Base-by-base conservation (phyloP, 441 rosid genomes). In the Cnidoscolus chayamansa region DNA sequence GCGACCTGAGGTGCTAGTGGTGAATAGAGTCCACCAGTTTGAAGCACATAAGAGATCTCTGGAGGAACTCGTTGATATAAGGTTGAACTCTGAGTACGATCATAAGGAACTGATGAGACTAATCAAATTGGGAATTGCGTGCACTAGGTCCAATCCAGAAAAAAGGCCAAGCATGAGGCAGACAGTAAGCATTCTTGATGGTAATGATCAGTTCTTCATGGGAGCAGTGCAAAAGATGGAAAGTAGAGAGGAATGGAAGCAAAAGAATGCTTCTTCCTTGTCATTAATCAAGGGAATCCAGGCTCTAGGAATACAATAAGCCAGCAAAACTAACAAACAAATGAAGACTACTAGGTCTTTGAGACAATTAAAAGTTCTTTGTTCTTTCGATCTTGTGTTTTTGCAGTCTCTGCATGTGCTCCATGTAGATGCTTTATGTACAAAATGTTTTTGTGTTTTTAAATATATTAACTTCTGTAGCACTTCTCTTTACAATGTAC, bases 181-280 rank as follows among this genome's bases (percentile, higher is more conserved):
- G 86, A 90, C 89, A 56, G 88, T 89, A 67, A 82, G 91, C 82
- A 89, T 88, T 78, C 90, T 94, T 19, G 97, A 94, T 53, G 98
- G 98, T 9, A 86, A 88, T 17, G 94, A 88, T 76, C 82, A 73
- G 66, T 73, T 74, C 53, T 74, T 86, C 30, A 32, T 68, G 63
- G 86, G 71, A 68, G 79, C 77, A 75, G 78, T 76, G 53, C 77
- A 80, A 56, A 73, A 60, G 72, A 79, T 50, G 45, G 98, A 94
- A 77, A 80, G 88, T 63, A 79, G 79, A 30, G 86, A 82, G 74
- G 89, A 87, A 72, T 94, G 99, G 89, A 86, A 71, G 63, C 79
- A 78, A 50, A 87, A 83, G 78, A 85, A 94, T 80, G 82, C 81
- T 45, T 71, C 77, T 72, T 84, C 91, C 70, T 75, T 92, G 78